Evolutionary conservation across 352 stramenopile species (phyloP), one percentile per base, ranked within the genome.

Genomic region (Phytophthora tentaculata): DNA sequence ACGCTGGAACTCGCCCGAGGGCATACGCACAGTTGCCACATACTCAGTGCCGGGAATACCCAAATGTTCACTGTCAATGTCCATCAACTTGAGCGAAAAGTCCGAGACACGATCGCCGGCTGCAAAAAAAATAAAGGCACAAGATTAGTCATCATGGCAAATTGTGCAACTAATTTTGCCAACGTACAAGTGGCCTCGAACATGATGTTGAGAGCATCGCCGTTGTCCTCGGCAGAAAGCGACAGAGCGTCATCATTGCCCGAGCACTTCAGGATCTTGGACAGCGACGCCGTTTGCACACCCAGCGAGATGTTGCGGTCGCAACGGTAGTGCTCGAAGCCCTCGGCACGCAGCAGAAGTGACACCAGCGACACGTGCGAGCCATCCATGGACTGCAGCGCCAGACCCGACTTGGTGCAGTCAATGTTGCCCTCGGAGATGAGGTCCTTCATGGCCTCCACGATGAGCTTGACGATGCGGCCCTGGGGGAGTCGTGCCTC

Each of bases 241-340:
- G 98, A 99, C 41, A 99, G 87, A 35, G 94, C 92, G 86, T 99
- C 98, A 56, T 99, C 95, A 77, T 99, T 99, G 56, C 95, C 95
- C 29, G 98, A 97, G 83, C 98, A 99, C 89, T 99, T 99, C 75
- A 99, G 91, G 71, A 99, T 99, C 83, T 99, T 99, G 64, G 93
- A 96, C 54, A 99, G 84, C 81, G 98, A 99, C 26, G 88, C 80
- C 12, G 97, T 97, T 80, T 99, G 99, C 52, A 99, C 90, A 51
- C 98, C 98, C 19, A 99, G 81, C 29, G 94, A 97, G 64, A 99
- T 97, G 65, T 97, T 97, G 61, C 95, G 88, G 81, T 99, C 98
- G 80, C 97, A 99, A 68, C 98, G 90, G 84, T 98, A 99, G 84
- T 99, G 94, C 74, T 99, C 96, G 77, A 99, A 99, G 54, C 92